These are phyloP conservation scores for Paecilomyces variotii DNA, from an alignment of 2,329 filamentous ascomycete species.

Conservation along the genomic window DNA sequence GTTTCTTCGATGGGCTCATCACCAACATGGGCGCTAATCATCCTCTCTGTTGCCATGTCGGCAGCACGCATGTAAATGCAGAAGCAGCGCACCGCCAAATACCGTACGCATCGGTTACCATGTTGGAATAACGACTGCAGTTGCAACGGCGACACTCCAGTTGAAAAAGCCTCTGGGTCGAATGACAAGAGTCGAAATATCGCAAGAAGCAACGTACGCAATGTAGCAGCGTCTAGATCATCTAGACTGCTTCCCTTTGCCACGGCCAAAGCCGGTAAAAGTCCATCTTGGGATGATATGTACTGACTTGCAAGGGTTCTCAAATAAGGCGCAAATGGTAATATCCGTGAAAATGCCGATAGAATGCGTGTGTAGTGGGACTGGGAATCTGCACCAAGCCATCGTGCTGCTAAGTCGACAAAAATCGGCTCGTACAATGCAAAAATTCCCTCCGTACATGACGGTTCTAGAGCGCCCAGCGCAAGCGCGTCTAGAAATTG, in stretches of 20 bases:
- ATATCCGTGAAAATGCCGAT: conserved; percentile 66
- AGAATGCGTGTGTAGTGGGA: conserved; percentile 42
- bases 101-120: conserved; percentile 55
- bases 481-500: conserved; percentile 66
- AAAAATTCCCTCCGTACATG: conserved; percentile 66
- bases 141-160: conserved; percentile 55
- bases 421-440: conserved; percentile 66
- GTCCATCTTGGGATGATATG: conserved; percentile 24
- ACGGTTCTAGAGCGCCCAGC: conserved; percentile 58
- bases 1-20: conserved; percentile 56
- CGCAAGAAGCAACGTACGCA: conserved; percentile 53
- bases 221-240: conserved; percentile 28
- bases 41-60: conserved; percentile 66
- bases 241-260: conserved; percentile 20
- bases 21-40: conserved; percentile 60
- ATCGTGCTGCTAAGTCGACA: conserved; percentile 74
- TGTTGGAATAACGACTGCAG: conserved; percentile 62
- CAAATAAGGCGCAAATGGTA: conserved; percentile 76
- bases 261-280: conserved; percentile 24
- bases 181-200: conserved; percentile 73
- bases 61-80: conserved; percentile 71
- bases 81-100: conserved; percentile 73
- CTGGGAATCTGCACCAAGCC: conserved; percentile 45
- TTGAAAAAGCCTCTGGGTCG: conserved; percentile 60
- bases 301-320: conserved; percentile 59